phyloP scores from a whole-genome alignment of 768 basidiomycete genomes.

The Gloeopeniophorella convolvens region DNA sequence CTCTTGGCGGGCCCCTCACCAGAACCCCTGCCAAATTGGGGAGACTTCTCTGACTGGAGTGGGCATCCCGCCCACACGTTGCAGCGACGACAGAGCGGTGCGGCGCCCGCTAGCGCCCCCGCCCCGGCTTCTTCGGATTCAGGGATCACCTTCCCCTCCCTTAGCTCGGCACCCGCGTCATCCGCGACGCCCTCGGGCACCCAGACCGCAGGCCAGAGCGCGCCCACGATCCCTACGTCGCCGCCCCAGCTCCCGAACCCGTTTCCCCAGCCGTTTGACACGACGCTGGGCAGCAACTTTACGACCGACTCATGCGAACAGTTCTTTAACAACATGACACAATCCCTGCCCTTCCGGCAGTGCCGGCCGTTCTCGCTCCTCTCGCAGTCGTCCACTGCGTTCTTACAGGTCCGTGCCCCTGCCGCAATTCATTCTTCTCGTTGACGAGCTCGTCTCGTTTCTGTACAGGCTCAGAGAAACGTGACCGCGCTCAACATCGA shows the following conservation, averaged over 20 bases:
- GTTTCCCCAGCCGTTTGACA: constrained; percentile 72
- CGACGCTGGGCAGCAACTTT: constrained; percentile 57
- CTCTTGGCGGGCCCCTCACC: constrained; percentile 28
- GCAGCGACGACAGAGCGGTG: constrained; percentile 6
- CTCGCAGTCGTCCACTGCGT: constrained; percentile 44
- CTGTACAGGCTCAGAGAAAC: constrained; percentile 56
- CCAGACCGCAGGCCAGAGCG: constrained; percentile 2
- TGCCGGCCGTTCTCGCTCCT: constrained; percentile 75
- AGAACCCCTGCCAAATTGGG: constrained; percentile 18
- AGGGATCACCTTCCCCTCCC: constrained; percentile 11
- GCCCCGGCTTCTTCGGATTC: background rate
- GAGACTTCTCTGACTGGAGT: constrained; percentile 3
- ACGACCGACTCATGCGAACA: constrained; percentile 54
- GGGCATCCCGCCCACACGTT: background rate
- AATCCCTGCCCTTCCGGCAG: constrained; percentile 48
- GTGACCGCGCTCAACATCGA: constrained; percentile 56
- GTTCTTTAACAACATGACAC: constrained; percentile 76
- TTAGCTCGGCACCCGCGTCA: constrained; percentile 17
- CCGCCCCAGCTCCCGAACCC: constrained; percentile 60
- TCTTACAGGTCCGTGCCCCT: constrained; percentile 39
- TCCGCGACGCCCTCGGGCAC: constrained; percentile 25
- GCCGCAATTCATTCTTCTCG: constrained; percentile 23
- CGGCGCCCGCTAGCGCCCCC: background rate
- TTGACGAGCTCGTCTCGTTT: constrained; percentile 10
- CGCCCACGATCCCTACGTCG: constrained; percentile 45